A percentile compares a stretch with the other conserved stretches of the same genome.
phyloP scores from a whole-genome alignment of 116 monocot species.

The Iris pallida region DNA sequence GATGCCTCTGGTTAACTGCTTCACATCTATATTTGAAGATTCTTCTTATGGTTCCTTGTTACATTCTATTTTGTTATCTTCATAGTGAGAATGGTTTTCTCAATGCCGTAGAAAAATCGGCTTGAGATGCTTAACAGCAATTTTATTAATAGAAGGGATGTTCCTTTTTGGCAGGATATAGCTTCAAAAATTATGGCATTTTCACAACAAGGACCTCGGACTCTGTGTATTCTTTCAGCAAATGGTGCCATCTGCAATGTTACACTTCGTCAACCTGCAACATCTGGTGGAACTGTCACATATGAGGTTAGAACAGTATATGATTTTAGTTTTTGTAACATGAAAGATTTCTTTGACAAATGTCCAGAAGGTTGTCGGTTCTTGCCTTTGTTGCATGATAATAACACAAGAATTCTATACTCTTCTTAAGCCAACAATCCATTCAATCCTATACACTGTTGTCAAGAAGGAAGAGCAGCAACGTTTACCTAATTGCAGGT shows the following conservation, averaged over 20 bases:
- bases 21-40: too few species aligned
- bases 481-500: too few species aligned
- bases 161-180: slow-evolving; percentile 28
- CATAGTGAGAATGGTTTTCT: background rate
- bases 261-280: slow-evolving; percentile 51
- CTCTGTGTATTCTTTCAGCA: slow-evolving; percentile 57
- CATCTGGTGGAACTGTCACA: slow-evolving; percentile 55
- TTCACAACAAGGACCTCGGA: slow-evolving; percentile 53
- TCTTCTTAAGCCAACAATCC: too few species aligned
- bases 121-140: background rate
- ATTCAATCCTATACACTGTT: too few species aligned
- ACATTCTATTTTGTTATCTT: background rate
- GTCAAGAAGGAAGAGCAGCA: too few species aligned
- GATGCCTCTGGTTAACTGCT: too few species aligned
- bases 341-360: background rate
- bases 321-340: background rate
- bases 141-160: background rate
- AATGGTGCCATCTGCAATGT: slow-evolving; percentile 56
- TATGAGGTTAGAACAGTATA: slow-evolving; percentile 39
- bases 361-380: background rate
- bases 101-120: background rate
- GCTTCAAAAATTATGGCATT: slow-evolving; percentile 68
- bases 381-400: background rate
- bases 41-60: too few species aligned
- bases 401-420: too few species aligned